A percentile compares a stretch with the other conserved stretches of the same genome.
These are phyloP conservation scores for California macrophylla DNA, from an alignment of 441 rosid genomes.

Conservation along the genomic window DNA sequence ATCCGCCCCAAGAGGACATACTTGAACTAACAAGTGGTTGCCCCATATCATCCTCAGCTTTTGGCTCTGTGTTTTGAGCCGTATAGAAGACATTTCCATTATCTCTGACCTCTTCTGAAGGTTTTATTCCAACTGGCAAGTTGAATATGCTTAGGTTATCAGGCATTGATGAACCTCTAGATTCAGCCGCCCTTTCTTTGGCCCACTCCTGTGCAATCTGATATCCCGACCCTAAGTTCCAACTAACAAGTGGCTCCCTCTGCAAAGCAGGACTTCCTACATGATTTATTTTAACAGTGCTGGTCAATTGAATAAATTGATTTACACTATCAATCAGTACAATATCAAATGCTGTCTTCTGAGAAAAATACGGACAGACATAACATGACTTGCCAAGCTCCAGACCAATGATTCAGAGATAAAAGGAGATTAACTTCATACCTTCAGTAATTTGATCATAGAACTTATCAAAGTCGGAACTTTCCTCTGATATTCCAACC, in stretches of 20 bases:
- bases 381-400: conserved; percentile 11
- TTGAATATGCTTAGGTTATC: conserved; percentile 49
- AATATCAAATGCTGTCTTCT: conserved; percentile 8
- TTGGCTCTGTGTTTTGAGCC: conserved; percentile 23
- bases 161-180: conserved; percentile 42
- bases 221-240: conserved; percentile 64
- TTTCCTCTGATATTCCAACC: conserved; percentile 22
- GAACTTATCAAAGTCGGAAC: conserved; percentile 20
- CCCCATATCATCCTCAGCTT: conserved; percentile 33
- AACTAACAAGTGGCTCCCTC: conserved; percentile 51
- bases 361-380: background rate
- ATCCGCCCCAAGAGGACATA: conserved; percentile 32
- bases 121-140: conserved; percentile 84
- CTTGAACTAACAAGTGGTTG: conserved; percentile 29
- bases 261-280: conserved; percentile 51
- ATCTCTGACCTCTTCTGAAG: conserved; percentile 38
- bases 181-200: conserved; percentile 44
- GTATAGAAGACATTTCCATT: conserved; percentile 21
- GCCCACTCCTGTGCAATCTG: conserved; percentile 63
- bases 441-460: conserved; percentile 50
- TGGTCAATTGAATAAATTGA: conserved; percentile 9
- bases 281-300: conserved; percentile 15
- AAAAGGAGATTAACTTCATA: conserved; percentile 22
- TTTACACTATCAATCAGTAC: conserved; percentile 13
- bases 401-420: conserved; percentile 12